Percentiles rank a stretch among this genome's conserved stretches.
phyloP scores from a whole-genome alignment of 1,284 basidiomycete genomes.

The Rhodotorula sp. region DNA sequence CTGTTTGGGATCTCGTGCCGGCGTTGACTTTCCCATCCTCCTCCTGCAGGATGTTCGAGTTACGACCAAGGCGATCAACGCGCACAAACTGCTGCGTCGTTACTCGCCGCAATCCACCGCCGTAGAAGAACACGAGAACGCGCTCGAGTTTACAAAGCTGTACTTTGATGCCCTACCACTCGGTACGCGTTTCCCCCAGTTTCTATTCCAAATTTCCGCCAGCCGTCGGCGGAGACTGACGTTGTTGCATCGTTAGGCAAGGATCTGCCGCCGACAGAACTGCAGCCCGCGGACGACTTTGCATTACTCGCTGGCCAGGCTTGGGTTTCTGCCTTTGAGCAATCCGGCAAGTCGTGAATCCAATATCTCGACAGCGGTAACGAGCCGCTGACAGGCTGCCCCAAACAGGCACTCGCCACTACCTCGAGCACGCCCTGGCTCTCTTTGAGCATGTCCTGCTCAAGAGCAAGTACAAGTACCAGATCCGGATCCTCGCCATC shows the following conservation, averaged over 20 bases:
- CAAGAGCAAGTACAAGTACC: conserved; percentile 73
- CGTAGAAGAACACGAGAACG: conserved; percentile 59
- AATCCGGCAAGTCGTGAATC: conserved; percentile 37
- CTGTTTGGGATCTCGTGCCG: no score
- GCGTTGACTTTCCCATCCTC: neutral
- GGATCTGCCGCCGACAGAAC: conserved; percentile 67
- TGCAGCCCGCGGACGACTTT: conserved; percentile 83
- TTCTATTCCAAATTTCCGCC: no score
- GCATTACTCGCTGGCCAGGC: conserved; percentile 69
- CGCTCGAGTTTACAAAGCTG: conserved; percentile 57
- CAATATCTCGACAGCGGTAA: neutral
- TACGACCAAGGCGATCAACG: conserved; percentile 65
- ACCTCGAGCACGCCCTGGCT: conserved; percentile 62
- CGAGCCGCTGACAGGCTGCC: neutral
- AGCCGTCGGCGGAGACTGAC: neutral
- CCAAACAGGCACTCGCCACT: conserved; percentile 54
- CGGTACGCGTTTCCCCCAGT: conserved; percentile 50
- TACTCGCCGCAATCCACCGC: conserved; percentile 55
- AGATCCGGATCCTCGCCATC: conserved; percentile 68
- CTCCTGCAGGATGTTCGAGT: conserved; percentile 54
- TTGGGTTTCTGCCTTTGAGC: conserved; percentile 63
- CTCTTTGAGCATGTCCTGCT: conserved; percentile 68
- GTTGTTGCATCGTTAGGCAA: conserved; percentile 44
- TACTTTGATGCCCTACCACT: conserved; percentile 66
- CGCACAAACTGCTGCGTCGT: conserved; percentile 66